Evolutionary conservation across 192 early-diverging fungal species (phyloP).

Genomic region (Funneliformis mosseae): DNA sequence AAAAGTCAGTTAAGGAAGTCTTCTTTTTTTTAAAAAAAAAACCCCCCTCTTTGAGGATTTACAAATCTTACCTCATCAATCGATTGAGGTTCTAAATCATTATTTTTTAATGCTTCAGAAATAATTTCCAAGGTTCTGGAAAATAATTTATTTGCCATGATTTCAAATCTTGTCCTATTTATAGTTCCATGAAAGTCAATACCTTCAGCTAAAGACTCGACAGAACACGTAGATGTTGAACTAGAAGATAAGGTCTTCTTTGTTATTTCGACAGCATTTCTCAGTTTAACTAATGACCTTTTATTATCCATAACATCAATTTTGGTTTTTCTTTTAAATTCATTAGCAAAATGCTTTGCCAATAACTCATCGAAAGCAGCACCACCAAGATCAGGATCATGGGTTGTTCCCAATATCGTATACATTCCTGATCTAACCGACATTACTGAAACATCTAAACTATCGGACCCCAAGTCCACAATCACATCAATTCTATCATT

Average conservation of each 20-base stretch:
- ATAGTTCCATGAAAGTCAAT: conserved; percentile 85
- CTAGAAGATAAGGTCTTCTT: conserved; percentile 86
- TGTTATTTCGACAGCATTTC: conserved; percentile 84
- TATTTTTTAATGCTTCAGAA: conserved; percentile 62
- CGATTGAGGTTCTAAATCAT: conserved; percentile 66
- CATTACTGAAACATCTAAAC: conserved; percentile 81
- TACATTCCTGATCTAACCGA: conserved; percentile 81
- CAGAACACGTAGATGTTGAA: conserved; percentile 84
- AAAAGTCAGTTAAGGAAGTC: background rate
- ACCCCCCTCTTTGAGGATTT: too few relatives aligned
- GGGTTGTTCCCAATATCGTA: conserved; percentile 74
- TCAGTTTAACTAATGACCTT: conserved; percentile 81
- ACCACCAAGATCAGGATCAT: conserved; percentile 82
- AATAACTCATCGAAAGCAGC: conserved; percentile 84
- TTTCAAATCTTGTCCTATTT: conserved; percentile 89
- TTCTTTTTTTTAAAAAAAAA: background rate
- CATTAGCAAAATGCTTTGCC: conserved; percentile 75
- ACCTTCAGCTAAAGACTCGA: conserved; percentile 91
- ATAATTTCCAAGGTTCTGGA: conserved; percentile 68
- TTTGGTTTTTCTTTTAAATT: conserved; percentile 88
- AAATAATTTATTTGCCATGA: conserved; percentile 80
- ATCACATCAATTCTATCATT: conserved; percentile 81
- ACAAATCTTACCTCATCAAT: conserved; percentile 67
- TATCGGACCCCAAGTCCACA: conserved; percentile 86
- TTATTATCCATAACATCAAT: conserved; percentile 76